Conservation (phyloP, 805 yeast species). For the Saccharomycopsis javanensis region DNA sequence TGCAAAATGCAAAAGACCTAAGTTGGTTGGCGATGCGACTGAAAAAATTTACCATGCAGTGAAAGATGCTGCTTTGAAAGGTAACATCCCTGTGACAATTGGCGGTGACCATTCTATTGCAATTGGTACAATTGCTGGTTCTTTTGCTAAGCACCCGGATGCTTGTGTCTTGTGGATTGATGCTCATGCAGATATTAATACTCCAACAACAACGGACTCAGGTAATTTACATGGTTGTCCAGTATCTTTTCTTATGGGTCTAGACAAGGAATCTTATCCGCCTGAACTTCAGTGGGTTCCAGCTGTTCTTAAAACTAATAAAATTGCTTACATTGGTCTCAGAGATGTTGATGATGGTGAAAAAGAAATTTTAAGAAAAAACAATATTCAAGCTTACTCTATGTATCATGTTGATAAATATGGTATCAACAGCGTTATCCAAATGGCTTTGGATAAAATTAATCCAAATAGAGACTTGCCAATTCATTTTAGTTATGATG, state of each 20-base stretch:
- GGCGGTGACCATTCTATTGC: constrained; percentile 98
- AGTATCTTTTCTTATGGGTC: constrained; percentile 79
- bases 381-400: constrained; percentile 74
- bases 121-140: constrained; percentile 84
- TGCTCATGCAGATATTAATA: constrained; percentile 96
- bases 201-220: constrained; percentile 70
- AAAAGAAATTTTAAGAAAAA: constrained; percentile 57
- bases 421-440: constrained; percentile 86
- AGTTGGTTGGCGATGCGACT: constrained; percentile 67
- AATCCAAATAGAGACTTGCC: constrained; percentile 69
- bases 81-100: constrained; percentile 64
- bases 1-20: constrained; percentile 57
- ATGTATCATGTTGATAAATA: constrained; percentile 95
- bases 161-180: constrained; percentile 93
- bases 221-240: constrained; percentile 98
- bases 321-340: constrained; percentile 86
- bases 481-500: constrained; percentile 86
- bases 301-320: constrained; percentile 49
- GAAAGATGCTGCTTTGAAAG: constrained; percentile 36
- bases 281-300: constrained; percentile 78
- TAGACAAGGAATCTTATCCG: constrained; percentile 59
- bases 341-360: constrained; percentile 90
- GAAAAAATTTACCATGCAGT: constrained; percentile 55
- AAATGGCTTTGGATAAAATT: constrained; percentile 75
- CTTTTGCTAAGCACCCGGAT: constrained; percentile 68